Percentiles rank a stretch among this genome's conserved stretches.
These are phyloP conservation scores for Borovskyia barvae DNA, from an alignment of 208 protist genomes.

Conservation along the genomic window DNA sequence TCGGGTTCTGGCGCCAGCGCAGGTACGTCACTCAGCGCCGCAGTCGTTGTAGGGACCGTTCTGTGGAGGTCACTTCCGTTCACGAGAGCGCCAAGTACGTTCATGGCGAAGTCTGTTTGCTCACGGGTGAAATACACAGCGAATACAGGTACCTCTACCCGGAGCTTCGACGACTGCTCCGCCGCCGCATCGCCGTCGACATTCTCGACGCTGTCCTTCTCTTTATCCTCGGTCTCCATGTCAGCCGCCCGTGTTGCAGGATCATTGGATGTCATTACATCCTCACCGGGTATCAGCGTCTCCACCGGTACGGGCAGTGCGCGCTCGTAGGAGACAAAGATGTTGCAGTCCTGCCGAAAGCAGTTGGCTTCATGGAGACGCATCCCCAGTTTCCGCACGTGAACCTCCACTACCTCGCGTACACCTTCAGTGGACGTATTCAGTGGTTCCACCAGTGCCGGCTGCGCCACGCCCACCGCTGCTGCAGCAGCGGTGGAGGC, in stretches of 20 bases:
- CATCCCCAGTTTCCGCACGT: slow-evolving; percentile 29
- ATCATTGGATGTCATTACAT: no score
- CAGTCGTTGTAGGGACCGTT: no score
- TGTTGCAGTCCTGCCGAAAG: slow-evolving; percentile 41
- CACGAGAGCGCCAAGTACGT: slow-evolving; percentile 58
- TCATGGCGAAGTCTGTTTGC: slow-evolving; percentile 63
- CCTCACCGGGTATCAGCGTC: no score
- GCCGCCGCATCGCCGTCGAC: background rate
- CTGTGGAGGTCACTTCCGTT: slow-evolving; percentile 7
- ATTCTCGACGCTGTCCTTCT: background rate
- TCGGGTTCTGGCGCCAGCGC: no score
- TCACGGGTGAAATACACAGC: slow-evolving; percentile 30
- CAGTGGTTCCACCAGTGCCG: slow-evolving; percentile 1
- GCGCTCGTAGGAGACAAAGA: slow-evolving; percentile 27
- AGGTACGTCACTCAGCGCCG: no score
- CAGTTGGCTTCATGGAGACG: slow-evolving; percentile 26
- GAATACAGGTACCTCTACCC: slow-evolving; percentile 24
- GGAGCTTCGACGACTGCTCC: slow-evolving; percentile 17
- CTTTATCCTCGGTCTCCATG: background rate
- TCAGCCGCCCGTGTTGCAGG: background rate
- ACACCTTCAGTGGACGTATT: background rate
- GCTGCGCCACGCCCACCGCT: background rate
- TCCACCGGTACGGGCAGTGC: slow-evolving; percentile 4
- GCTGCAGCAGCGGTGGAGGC: background rate
- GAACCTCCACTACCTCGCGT: slow-evolving; percentile 29